Evolutionary conservation across 176 grass and related monocot genomes (phyloP).

Genomic region (Zoysia pacifica): DNA sequence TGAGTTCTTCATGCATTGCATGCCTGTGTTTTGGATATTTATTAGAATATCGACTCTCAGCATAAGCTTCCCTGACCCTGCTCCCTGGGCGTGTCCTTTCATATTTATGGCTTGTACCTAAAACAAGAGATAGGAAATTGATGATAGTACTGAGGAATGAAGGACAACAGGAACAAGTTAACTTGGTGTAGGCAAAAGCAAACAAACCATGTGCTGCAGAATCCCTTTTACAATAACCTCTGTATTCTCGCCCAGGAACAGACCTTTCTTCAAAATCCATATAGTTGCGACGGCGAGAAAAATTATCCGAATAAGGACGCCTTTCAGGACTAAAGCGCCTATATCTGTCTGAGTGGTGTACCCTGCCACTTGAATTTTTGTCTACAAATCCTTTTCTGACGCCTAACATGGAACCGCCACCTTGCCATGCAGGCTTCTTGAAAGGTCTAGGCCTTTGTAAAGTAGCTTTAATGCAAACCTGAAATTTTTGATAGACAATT

Average conservation of each 20-base stretch:
- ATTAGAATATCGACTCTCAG: slow-evolving; percentile 32
- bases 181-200: slow-evolving; percentile 22
- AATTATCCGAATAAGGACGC: slow-evolving; percentile 32
- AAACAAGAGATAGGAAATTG: slow-evolving; percentile 15
- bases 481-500: slow-evolving; percentile 13
- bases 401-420: slow-evolving; percentile 39
- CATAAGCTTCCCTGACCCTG: slow-evolving; percentile 43
- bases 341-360: slow-evolving; percentile 32
- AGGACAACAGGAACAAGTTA: slow-evolving; percentile 30
- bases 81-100: slow-evolving; percentile 20
- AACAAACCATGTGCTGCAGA: slow-evolving; percentile 50
- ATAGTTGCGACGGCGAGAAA: slow-evolving; percentile 13
- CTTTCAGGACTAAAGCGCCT: slow-evolving; percentile 42
- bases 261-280: slow-evolving; percentile 48
- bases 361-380: slow-evolving; percentile 46
- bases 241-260: slow-evolving; percentile 42
- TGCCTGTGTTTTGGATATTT: slow-evolving; percentile 47
- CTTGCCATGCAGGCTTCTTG: slow-evolving; percentile 50
- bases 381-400: slow-evolving; percentile 53
- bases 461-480: slow-evolving; percentile 55
- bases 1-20: slow-evolving; percentile 32
- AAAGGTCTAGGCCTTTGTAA: slow-evolving; percentile 61
- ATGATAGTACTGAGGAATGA: slow-evolving; percentile 3
- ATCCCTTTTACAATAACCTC: slow-evolving; percentile 47
- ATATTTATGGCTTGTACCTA: slow-evolving; percentile 44